Evolutionary conservation across 2,329 filamentous ascomycete genomes (phyloP).

Genomic region (Aspergillus quadricinctus): DNA sequence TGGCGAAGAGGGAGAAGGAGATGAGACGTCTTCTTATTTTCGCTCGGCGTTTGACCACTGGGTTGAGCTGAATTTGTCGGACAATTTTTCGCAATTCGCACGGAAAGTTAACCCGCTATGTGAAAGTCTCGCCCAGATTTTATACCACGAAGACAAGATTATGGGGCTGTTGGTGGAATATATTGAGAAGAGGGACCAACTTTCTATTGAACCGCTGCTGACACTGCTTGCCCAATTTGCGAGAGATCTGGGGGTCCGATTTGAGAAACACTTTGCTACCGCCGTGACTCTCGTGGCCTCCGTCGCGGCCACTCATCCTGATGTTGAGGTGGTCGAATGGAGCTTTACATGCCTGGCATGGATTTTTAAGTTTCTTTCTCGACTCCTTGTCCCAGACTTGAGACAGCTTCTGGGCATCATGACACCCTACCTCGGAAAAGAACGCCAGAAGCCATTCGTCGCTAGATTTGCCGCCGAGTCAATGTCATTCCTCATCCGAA

Average conservation of each 20-base stretch:
- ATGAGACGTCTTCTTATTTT: conserved; percentile 80
- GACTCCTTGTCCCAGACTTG: conserved; percentile 78
- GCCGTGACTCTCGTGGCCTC: conserved; percentile 71
- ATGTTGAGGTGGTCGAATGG: conserved; percentile 93
- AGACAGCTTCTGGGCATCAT: conserved; percentile 80
- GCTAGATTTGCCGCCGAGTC: conserved; percentile 91
- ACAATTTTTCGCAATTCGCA: conserved; percentile 72
- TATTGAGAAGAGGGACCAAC: conserved; percentile 71
- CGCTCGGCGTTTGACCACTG: conserved; percentile 78
- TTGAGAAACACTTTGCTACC: conserved; percentile 80
- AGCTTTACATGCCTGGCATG: conserved; percentile 91
- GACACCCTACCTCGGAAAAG: conserved; percentile 76
- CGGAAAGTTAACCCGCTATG: conserved; percentile 70
- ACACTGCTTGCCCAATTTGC: conserved; percentile 89
- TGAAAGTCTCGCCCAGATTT: conserved; percentile 85
- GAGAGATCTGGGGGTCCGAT: conserved; percentile 82
- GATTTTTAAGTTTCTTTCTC: conserved; percentile 93
- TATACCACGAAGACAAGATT: conserved; percentile 85
- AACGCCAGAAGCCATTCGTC: conserved; percentile 78
- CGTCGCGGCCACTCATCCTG: conserved; percentile 71
- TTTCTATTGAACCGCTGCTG: conserved; percentile 79
- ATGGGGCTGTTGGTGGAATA: conserved; percentile 71
- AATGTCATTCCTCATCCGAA: conserved; percentile 87
- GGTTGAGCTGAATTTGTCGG: conserved; percentile 85
- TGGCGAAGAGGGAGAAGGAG: conserved; percentile 69